Evolutionary conservation across 768 basidiomycete genomes (phyloP).

Genomic region (Fomitopsis serialis): DNA sequence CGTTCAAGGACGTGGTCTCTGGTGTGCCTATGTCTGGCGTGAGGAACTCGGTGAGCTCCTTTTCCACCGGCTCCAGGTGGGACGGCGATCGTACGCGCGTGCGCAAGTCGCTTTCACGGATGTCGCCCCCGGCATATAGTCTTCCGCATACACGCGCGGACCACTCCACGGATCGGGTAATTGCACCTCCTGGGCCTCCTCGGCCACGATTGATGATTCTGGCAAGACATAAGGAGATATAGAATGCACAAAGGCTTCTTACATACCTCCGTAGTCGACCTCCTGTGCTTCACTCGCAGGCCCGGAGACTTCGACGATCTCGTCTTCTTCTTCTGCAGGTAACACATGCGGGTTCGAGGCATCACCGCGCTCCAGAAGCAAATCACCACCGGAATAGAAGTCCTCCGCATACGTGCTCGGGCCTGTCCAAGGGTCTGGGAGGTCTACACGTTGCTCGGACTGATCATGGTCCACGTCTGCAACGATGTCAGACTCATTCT

Average conservation of each 20-base stretch:
- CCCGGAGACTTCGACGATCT: background rate
- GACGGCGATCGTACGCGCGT: conserved; percentile 15
- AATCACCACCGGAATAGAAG: conserved; percentile 40
- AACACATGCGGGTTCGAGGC: conserved; percentile 24
- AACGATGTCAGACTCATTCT: conserved; percentile 1
- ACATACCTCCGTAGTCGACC: background rate
- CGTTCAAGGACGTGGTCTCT: background rate
- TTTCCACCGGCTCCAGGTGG: conserved; percentile 17
- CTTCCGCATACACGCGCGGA: conserved; percentile 34
- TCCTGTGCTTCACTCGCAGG: background rate
- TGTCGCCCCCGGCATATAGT: conserved; percentile 36
- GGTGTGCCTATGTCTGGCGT: conserved; percentile 7
- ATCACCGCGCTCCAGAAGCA: conserved; percentile 1
- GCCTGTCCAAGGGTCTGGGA: conserved; percentile 37
- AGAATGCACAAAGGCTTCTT: background rate
- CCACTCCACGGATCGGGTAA: conserved; percentile 36
- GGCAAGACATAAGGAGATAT: background rate
- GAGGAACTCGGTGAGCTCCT: conserved; percentile 7
- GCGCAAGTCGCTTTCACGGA: background rate
- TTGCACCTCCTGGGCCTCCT: conserved; percentile 14
- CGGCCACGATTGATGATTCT: background rate
- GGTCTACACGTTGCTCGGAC: conserved; percentile 18
- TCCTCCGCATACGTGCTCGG: conserved; percentile 37
- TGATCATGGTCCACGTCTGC: background rate
- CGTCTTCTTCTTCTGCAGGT: conserved; percentile 15